Evolutionary conservation across 2,329 filamentous ascomycete species (phyloP), one percentile per base, ranked within the genome.

Genomic region (Hypoxylon sp.): DNA sequence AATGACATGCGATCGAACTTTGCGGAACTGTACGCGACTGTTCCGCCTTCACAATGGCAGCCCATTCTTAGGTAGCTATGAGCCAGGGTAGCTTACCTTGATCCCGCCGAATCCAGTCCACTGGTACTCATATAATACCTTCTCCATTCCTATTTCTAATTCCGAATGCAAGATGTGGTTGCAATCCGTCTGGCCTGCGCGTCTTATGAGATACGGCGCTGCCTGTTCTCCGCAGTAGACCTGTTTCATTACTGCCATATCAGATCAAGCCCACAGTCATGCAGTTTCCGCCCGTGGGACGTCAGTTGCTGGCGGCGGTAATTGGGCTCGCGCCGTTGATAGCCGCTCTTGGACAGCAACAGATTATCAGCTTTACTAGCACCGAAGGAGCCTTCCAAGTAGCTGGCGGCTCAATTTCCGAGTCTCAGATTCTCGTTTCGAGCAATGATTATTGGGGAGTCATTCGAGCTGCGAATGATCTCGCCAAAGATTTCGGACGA

Each of bases 401-500:
- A 22, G 71, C 71, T 35, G 77, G 77, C 8, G 73, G 76, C 7
- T 53, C 68, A 10, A 70, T 76, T 42, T 61, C 74, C 1, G 71
- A 66, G 20, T 76, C 77, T 8, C 77, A 78, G 62, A 88, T 91
- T 56, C 80, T 86, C 2, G 82, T 89, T n/a, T 86, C 87, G 8
- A 73, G 78, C 20, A 81, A 86, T 61, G 90, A 92, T 66, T 91
- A 87, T 82, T 90, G 88, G 80, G 91, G 90, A 63, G 91, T 92
- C 0, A 84, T 92, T 60, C 86, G 90, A 27, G 90, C 89, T 4
- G 91, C 89, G 0, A 84, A 89, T 42, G 91, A 93, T 77, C 83
- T 93, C 8, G 89, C 90, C 0, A 75, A 83, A 3, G 91, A 93
- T 77, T 91, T 93, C 79, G 90, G 90, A 14, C 86, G 89, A n/a